Conservation (phyloP, 1,284 basidiomycete genomes). For the Ustilago xerochloae region DNA sequence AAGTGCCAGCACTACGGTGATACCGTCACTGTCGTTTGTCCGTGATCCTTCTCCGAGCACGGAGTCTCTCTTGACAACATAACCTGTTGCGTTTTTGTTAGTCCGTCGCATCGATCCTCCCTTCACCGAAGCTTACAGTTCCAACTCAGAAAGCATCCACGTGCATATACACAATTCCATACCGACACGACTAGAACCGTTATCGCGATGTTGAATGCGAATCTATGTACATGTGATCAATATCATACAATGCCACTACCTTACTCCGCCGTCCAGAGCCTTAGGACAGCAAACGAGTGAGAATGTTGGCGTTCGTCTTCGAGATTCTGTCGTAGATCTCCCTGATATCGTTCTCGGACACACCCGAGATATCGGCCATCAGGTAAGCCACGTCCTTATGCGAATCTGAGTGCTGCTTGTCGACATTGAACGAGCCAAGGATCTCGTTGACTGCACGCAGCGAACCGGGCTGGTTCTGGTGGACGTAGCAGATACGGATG, state of each 20-base stretch:
- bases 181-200: too few species aligned
- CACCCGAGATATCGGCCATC: conserved; percentile 93
- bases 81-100: too few species aligned
- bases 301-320: conserved; percentile 72
- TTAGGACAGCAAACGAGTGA: conserved; percentile 49
- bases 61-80: too few species aligned
- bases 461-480: conserved; percentile 97
- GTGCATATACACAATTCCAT: too few species aligned
- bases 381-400: conserved; percentile 94
- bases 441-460: conserved; percentile 92
- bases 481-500: conserved; percentile 94
- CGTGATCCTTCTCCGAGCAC: too few species aligned
- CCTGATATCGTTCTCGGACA: conserved; percentile 83
- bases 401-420: conserved; percentile 98
- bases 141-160: too few species aligned
- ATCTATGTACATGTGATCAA: background rate
- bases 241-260: too few species aligned
- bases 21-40: too few species aligned
- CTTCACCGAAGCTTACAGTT: too few species aligned
- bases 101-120: too few species aligned
- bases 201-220: background rate
- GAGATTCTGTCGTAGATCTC: conserved; percentile 85
- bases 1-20: too few species aligned
- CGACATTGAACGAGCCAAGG: conserved; percentile 94
- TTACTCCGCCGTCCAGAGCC: too few species aligned